Conservation (phyloP, 1,284 basidiomycete species). For the Malassezia furfur region DNA sequence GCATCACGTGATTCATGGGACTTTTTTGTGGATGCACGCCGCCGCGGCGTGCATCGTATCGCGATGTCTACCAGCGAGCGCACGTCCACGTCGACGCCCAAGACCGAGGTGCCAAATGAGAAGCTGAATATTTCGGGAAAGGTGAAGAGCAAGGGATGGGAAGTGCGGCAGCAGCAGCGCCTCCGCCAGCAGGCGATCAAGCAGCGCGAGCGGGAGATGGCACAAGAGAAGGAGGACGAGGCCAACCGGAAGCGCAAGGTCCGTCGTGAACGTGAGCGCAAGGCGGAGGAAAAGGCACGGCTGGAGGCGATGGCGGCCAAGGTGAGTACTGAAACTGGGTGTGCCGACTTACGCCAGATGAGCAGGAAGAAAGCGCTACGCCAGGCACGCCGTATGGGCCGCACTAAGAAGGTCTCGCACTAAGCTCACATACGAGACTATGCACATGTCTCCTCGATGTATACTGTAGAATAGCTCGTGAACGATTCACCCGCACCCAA, state of each 20-base stretch:
- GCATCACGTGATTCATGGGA: not conserved
- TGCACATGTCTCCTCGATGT: not conserved
- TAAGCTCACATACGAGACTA: no score
- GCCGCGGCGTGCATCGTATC: no score
- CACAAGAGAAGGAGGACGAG: slow-evolving; percentile 13
- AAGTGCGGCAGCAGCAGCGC: slow-evolving; percentile 9
- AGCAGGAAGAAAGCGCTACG: slow-evolving; percentile 15
- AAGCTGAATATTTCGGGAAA: not conserved
- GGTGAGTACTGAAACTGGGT: not conserved
- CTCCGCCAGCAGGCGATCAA: slow-evolving; percentile 5
- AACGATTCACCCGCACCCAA: no score
- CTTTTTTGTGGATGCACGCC: not conserved
- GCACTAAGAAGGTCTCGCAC: slow-evolving; percentile 17
- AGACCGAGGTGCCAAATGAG: not conserved
- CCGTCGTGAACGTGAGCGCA: slow-evolving; percentile 11
- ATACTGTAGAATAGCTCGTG: not conserved
- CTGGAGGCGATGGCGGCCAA: slow-evolving; percentile 13
- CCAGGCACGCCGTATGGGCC: slow-evolving; percentile 18
- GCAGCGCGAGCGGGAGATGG: slow-evolving; percentile 15
- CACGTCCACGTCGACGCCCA: no score
- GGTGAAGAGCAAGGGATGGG: slow-evolving; percentile 5
- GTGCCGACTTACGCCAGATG: slow-evolving; percentile 2
- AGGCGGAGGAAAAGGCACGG: slow-evolving; percentile 16
- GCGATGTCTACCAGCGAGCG: no score
- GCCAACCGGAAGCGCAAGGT: slow-evolving; percentile 7